phyloP scores from a whole-genome alignment of 2,329 filamentous ascomycete species.

The Neonectria ditissima region DNA sequence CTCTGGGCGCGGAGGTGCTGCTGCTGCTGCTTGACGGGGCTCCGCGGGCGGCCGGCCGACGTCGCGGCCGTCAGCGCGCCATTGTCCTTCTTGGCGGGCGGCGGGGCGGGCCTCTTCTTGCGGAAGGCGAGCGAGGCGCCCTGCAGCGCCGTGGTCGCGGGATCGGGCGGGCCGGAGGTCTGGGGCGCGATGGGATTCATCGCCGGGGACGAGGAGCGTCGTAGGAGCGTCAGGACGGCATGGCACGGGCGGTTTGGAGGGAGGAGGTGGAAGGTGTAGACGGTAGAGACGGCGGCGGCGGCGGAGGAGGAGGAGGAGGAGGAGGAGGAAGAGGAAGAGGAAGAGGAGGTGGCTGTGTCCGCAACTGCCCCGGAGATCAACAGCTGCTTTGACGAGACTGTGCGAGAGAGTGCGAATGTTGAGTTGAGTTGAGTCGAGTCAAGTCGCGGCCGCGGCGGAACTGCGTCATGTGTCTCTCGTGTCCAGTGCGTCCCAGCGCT shows the following conservation, averaged over 20 bases:
- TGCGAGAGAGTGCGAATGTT: neutral
- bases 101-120: conserved; percentile 49
- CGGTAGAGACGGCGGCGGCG: no score
- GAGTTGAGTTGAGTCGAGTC: no score
- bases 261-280: no score
- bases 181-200: conserved; percentile 52
- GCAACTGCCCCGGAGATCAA: no score
- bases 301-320: neutral
- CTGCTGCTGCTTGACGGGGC: conserved; percentile 39
- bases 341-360: neutral
- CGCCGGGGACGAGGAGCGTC: conserved; percentile 38
- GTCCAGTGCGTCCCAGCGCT: neutral
- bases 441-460: neutral
- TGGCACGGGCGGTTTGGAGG: conserved; percentile 20
- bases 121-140: conserved; percentile 69
- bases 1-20: conserved; percentile 52
- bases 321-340: neutral
- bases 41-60: conserved; percentile 50
- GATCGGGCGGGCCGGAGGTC: conserved; percentile 48
- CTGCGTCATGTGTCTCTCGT: neutral
- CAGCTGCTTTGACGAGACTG: neutral
- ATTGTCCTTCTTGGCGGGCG: conserved; percentile 47
- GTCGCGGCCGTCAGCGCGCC: conserved; percentile 60
- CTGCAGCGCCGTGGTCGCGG: conserved; percentile 61
- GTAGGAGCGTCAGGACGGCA: conserved; percentile 26